Evolutionary conservation across 225 moss, liverwort and hornwort species (phyloP), one percentile per base, ranked within the genome.

Genomic region (Asterella californica): DNA sequence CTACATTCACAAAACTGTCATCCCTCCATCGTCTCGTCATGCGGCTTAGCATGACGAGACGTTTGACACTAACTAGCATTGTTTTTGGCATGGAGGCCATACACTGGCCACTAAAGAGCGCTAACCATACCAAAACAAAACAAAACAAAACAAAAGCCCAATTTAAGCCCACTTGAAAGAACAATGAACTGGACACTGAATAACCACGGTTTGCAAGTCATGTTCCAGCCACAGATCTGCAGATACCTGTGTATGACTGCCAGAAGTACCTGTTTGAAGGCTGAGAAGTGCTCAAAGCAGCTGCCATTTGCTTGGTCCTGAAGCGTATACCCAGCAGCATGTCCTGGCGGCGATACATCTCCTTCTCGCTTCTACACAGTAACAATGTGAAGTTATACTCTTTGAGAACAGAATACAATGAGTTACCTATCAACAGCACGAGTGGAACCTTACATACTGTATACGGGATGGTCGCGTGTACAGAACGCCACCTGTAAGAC

Each of bases 251-350:
- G n/a, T 48, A 32, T 32, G 21, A 24, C 15, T 70, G 24, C 9
- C 38, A 72, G 70, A 59, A 19, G 5, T 57, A 89, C 93, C 91
- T 90, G 83, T 88, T 94, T 29, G 90, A 87, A 14, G 88, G 80
- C 65, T 90, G 90, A 64, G 90, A 72, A 21, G 84, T 84, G 79
- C 90, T 90, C 48, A 94, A 84, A 65, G 90, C 88, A 64, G 86
- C 84, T 69, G 86, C 68, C 90, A 94, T 94, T 81, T 94, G 90
- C 86, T 92, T 94, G 2, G 88, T 88, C 78, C 90, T 92, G 72
- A 84, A 90, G 34, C 92, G 90, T 57, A 92, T 84, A 68, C 89
- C 89, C 82, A 81, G 69, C 15, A 94, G 86, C 88, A 92, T 86
- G 48, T 91, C 92, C 76, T 92, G 91, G 61, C 92, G 90, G 71